Percentiles rank a stretch among this genome's conserved stretches.
These are phyloP conservation scores for Ophiostoma pallidulum DNA, from an alignment of 2,329 filamentous ascomycete genomes.

Conservation along the genomic window DNA sequence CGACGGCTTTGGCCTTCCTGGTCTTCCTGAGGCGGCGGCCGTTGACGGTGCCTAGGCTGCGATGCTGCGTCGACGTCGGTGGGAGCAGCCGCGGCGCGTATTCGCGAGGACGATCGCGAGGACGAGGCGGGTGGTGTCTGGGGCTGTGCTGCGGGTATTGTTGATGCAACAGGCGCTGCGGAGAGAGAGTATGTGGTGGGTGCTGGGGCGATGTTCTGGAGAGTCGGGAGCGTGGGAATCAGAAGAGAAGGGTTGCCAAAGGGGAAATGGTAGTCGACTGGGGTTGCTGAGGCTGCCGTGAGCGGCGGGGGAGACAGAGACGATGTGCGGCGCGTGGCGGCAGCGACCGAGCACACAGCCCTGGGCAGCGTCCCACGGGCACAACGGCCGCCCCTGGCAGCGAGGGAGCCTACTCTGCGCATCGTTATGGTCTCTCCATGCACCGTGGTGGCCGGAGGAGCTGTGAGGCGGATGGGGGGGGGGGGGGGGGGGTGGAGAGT, in stretches of 20 bases:
- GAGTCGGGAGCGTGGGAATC: conserved; percentile 12
- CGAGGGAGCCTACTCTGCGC: background rate
- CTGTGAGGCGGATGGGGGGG: too few species aligned
- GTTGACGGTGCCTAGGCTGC: too few species aligned
- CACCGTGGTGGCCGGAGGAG: background rate
- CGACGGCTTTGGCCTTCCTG: too few species aligned
- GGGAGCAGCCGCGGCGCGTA: too few species aligned
- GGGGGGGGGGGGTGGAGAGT: too few species aligned
- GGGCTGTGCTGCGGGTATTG: too few species aligned
- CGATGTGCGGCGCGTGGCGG: background rate
- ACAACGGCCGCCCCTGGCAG: background rate
- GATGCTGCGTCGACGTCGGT: too few species aligned
- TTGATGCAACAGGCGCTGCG: too few species aligned
- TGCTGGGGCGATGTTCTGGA: background rate
- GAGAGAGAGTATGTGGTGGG: background rate
- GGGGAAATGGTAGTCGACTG: conserved; percentile 16
- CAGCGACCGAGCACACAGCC: background rate
- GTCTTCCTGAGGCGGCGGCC: too few species aligned
- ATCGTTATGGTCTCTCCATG: conserved; percentile 5
- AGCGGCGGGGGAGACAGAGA: background rate
- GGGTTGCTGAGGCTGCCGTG: conserved; percentile 5
- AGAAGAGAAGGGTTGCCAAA: conserved; percentile 17
- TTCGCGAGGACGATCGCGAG: too few species aligned
- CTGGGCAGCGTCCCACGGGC: background rate
- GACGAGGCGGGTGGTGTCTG: too few species aligned